Evolutionary conservation across 495 filamentous ascomycete species (phyloP), one percentile per base, ranked within the genome.

Genomic region (Aspergillus wentii): DNA sequence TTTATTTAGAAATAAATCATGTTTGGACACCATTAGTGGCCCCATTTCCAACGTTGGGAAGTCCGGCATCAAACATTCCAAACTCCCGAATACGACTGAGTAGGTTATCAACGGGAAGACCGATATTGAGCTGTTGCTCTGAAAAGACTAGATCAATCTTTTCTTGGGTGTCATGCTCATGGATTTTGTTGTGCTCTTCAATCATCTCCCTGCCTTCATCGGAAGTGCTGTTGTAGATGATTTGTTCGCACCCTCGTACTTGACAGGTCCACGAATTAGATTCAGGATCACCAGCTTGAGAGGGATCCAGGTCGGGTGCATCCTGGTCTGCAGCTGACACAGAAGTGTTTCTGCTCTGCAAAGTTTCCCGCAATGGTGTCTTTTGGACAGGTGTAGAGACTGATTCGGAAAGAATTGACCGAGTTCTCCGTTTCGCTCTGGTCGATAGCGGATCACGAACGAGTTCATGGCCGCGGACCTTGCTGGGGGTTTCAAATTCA

Each of bases 221-320:
- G 9, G 72, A 68, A 30, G 76, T 74, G 16, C 76, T 79, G 18
- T 68, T 72, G 48, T 76, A 71, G 16, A 87, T 72, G 20, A 79
- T 64, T 38, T 80, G 76, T 18, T 54, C 53, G 55, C 87, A 94
- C 18, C 74, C 83, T 22, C 78, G 75, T 38, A 85, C 72, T 19
- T 75, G 72, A 51, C 87, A 94, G 8, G 62, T 64, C 84, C 85
- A 91, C 1, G 74, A 74, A 31, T 83, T 78, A 30, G 80, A 70
- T 6, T 77, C 76, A 1, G 71, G 72, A 35, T 73, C 38, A 11
- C 41, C 42, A 15, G 40, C 48, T 26, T 47, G 46, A 1, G 66
- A 15, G 62, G 62, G 1, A 52, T 61, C 36, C 52, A 66, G 21
- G 61, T 72, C 14, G 65, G 71, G 33, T 33, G 43, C 43, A 22